Evolutionary conservation across 2,329 filamentous ascomycete genomes (phyloP).

Genomic region (Claviceps africana): DNA sequence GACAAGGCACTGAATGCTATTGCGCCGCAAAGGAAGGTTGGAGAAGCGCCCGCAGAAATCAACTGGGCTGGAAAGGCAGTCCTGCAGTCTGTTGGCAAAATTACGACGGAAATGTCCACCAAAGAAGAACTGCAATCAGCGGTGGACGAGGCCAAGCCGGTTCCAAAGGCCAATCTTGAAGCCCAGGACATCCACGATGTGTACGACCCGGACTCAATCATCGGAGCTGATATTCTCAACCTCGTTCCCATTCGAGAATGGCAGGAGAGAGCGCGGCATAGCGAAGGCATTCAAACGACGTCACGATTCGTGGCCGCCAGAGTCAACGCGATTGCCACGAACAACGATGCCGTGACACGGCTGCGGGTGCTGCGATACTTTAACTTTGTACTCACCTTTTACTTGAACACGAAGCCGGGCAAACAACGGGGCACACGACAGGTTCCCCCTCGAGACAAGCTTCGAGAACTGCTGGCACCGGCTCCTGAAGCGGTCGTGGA

Average conservation of each 20-base stretch:
- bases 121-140: conserved; percentile 50
- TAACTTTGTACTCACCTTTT: conserved; percentile 41
- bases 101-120: conserved; percentile 52
- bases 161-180: conserved; percentile 54
- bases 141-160: conserved; percentile 55
- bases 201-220: conserved; percentile 52
- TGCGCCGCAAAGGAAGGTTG: conserved; percentile 23
- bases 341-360: conserved; percentile 36
- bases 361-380: conserved; percentile 48
- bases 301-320: conserved; percentile 54
- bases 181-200: conserved; percentile 58
- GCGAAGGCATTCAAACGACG: conserved; percentile 39
- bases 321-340: conserved; percentile 38
- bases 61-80: conserved; percentile 44
- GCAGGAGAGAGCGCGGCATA: conserved; percentile 50
- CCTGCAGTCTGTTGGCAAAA: conserved; percentile 47
- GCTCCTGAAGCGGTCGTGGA: conserved; percentile 50
- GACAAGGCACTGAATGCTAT: conserved; percentile 61
- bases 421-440: conserved; percentile 31
- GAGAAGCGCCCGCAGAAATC: conserved; percentile 32
- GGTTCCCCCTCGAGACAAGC: conserved; percentile 48
- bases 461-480: conserved; percentile 41
- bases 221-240: conserved; percentile 54
- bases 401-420: conserved; percentile 31
- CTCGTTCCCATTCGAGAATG: conserved; percentile 59